Conservation (phyloP, 495 filamentous ascomycete species). For the Penicillium antarcticum region DNA sequence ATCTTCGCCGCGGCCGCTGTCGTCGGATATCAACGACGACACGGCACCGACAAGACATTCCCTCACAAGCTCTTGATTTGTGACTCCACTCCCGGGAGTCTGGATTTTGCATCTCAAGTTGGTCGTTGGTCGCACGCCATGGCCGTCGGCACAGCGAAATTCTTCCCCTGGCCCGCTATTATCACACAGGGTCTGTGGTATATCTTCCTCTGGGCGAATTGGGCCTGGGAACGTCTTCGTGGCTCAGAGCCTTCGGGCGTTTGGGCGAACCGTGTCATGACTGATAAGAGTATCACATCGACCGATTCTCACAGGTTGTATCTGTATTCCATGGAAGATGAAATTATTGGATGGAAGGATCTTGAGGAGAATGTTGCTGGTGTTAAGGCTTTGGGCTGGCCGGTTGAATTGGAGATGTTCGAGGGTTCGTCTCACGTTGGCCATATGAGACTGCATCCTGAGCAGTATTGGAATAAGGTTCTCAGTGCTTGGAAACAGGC, state of each 20-base stretch:
- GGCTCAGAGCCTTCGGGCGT: slow-evolving; percentile 19
- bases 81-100: slow-evolving; percentile 51
- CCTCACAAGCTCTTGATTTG: slow-evolving; percentile 45
- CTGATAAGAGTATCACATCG: slow-evolving; percentile 17
- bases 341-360: slow-evolving; percentile 52
- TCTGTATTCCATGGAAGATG: slow-evolving; percentile 52
- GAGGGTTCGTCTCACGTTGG: slow-evolving; percentile 53
- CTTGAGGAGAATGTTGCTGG: slow-evolving; percentile 48
- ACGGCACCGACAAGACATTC: slow-evolving; percentile 32
- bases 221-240: slow-evolving; percentile 8
- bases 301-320: slow-evolving; percentile 33
- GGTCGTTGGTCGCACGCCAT: slow-evolving; percentile 50
- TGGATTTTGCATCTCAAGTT: slow-evolving; percentile 45
- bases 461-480: slow-evolving; percentile 53
- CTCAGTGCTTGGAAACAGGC: slow-evolving; percentile 37
- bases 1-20: slow-evolving; percentile 48
- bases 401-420: slow-evolving; percentile 42
- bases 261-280: slow-evolving; percentile 21
- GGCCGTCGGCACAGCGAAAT: slow-evolving; percentile 44
- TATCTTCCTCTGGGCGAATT: slow-evolving; percentile 21
- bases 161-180: slow-evolving; percentile 47
- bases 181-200: slow-evolving; percentile 46
- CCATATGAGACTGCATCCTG: slow-evolving; percentile 49
- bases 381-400: slow-evolving; percentile 39
- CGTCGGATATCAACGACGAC: slow-evolving; percentile 38